Evolutionary conservation across 2,329 filamentous ascomycete genomes (phyloP).

Genomic region (Tympanopsis confertula): DNA sequence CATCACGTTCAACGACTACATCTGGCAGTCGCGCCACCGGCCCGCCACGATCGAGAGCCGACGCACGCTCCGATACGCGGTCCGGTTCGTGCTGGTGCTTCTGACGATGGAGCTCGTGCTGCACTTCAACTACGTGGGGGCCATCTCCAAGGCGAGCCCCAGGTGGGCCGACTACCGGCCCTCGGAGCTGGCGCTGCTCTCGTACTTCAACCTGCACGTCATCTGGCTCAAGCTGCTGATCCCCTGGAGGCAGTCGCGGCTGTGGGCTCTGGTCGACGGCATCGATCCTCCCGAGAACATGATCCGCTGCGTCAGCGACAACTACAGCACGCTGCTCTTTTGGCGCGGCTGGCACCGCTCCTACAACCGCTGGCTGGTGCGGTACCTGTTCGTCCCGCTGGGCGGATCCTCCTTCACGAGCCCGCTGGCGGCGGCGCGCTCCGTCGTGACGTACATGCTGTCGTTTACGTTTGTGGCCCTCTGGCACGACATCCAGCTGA

Average conservation of each 20-base stretch:
- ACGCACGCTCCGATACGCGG: constrained; percentile 68
- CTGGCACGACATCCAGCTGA: constrained; percentile 93
- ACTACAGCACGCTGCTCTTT: constrained; percentile 81
- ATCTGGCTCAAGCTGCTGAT: constrained; percentile 96
- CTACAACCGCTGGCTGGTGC: constrained; percentile 87
- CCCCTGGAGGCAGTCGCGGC: constrained; percentile 94
- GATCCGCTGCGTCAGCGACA: constrained; percentile 90
- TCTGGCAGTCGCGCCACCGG: constrained; percentile 70
- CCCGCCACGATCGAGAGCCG: constrained; percentile 56
- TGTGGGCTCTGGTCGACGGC: constrained; percentile 83
- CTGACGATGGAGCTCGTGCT: constrained; percentile 84
- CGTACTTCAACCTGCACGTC: constrained; percentile 90
- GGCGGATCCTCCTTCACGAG: constrained; percentile 53
- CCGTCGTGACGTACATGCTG: constrained; percentile 64
- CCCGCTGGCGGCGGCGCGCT: constrained; percentile 35
- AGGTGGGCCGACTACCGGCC: constrained; percentile 77
- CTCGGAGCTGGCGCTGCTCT: constrained; percentile 77
- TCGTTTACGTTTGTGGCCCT: constrained; percentile 95
- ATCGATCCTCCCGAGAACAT: constrained; percentile 97
- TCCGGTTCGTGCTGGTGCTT: constrained; percentile 71
- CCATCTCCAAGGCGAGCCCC: constrained; percentile 72
- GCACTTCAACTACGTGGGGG: constrained; percentile 87
- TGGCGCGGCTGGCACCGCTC: constrained; percentile 94
- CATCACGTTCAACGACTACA: constrained; percentile 94
- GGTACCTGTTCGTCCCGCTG: constrained; percentile 87